Evolutionary conservation across 495 filamentous ascomycete genomes (phyloP), one percentile per base, ranked within the genome.

Genomic region (Lindgomyces ingoldianus): DNA sequence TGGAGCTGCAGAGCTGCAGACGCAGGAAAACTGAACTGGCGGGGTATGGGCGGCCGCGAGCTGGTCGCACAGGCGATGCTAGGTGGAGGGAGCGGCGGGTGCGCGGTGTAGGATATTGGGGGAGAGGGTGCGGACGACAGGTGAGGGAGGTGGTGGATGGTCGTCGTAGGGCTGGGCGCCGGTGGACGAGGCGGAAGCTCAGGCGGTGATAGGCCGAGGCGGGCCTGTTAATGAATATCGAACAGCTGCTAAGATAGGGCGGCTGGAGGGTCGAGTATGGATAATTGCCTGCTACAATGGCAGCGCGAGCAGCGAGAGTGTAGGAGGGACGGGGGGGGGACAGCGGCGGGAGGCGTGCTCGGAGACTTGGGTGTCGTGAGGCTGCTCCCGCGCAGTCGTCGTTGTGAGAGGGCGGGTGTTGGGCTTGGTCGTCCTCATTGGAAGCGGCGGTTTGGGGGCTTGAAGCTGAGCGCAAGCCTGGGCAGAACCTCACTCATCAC

Each of bases 41-140:
- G 64, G 64, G 64, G 64, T 57, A 57, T 25, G 24, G 47, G 47
- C 55, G 55, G 55, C 55, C 18, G 56, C 56, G 30, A 22, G 57
- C 42, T 50, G 64, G 64, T 66, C 36, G 56, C 63, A 66, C 63
- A 48, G 44, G 39, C 49, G 27, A n/a, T n/a, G n/a, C n/a, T 33
- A 19, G 30, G 48, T 14, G 18, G 47, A 41, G 18, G 26, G 52
- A 6, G n/a, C 46, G 16, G 25, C 24, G 27, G 62, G 47, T 41
- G n/a, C 12, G 45, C 11, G 46, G 26, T 36, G 30, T n/a, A 24
- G n/a, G 8, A 25, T 26, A 49, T 4, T 11, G 49, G 21, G 51
- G 25, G 60, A 26, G 47, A 52, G 62, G n/a, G 45, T 19, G 60
- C 19, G 25, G 6, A 24, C 47, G 46, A 19, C 8, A 16, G 54